phyloP scores from a whole-genome alignment of 306 rosid genomes.

The Trifolium subterraneum region DNA sequence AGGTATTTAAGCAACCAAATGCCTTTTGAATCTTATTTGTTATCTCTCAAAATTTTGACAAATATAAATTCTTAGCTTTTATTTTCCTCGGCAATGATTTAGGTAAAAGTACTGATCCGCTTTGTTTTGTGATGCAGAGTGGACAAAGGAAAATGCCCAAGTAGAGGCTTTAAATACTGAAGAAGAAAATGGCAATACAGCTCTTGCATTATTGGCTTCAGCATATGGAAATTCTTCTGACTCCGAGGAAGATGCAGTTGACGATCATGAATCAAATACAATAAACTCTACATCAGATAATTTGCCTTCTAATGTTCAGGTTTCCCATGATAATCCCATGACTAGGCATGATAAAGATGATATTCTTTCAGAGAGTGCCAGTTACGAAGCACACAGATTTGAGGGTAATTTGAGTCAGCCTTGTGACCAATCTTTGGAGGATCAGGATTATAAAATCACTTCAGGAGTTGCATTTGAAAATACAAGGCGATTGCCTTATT shows the following conservation, averaged over 20 bases:
- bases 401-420: constrained; percentile 38
- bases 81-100: constrained; percentile 30
- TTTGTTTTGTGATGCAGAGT: constrained; percentile 51
- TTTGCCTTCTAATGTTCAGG: constrained; percentile 50
- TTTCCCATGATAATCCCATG: constrained; percentile 43
- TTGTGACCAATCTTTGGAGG: constrained; percentile 51
- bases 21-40: constrained; percentile 8
- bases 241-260: constrained; percentile 75
- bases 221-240: constrained; percentile 91
- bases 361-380: constrained; percentile 33
- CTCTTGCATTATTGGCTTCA: constrained; percentile 87
- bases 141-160: constrained; percentile 49
- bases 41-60: neutral
- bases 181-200: constrained; percentile 60
- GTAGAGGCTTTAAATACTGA: constrained; percentile 51
- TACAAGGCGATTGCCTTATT: constrained; percentile 46
- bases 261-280: constrained; percentile 47
- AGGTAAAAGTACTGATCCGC: constrained; percentile 32
- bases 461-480: constrained; percentile 51
- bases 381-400: constrained; percentile 33
- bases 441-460: constrained; percentile 53
- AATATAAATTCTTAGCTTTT: constrained; percentile 10
- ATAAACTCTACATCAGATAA: constrained; percentile 56
- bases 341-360: constrained; percentile 44
- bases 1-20: constrained; percentile 7